Evolutionary conservation across 2,329 filamentous ascomycete species (phyloP).

Genomic region (Colletotrichum liaoningense): DNA sequence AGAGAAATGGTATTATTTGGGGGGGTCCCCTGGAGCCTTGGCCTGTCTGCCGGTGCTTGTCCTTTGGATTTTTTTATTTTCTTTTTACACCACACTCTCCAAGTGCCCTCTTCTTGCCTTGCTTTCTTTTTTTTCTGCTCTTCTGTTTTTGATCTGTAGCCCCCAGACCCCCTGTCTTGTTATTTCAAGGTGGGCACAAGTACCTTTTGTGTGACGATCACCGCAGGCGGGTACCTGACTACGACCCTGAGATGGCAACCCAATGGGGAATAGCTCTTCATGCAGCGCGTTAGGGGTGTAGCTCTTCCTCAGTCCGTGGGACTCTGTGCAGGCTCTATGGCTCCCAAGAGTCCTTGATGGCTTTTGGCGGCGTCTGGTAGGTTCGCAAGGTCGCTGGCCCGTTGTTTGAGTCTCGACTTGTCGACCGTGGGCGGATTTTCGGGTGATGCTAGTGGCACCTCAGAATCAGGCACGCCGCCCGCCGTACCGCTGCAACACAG

Average conservation of each 20-base stretch:
- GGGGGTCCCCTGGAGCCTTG: conserved; percentile 30
- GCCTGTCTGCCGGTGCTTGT: conserved; percentile 24
- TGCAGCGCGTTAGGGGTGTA: conserved; percentile 27
- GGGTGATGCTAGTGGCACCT: conserved; percentile 30
- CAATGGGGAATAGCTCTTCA: conserved; percentile 28
- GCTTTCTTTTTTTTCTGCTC: not conserved
- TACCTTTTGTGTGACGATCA: conserved; percentile 34
- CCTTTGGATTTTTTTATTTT: not conserved
- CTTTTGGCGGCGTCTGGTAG: conserved; percentile 30
- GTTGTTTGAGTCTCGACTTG: conserved; percentile 31
- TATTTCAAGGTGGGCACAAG: conserved; percentile 6
- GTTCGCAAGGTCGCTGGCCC: conserved; percentile 18
- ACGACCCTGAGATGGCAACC: conserved; percentile 15
- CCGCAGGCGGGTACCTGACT: conserved; percentile 34
- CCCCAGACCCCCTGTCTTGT: conserved; percentile 8
- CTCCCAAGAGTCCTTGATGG: not conserved
- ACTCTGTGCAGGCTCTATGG: conserved; percentile 4
- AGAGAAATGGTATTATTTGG: conserved; percentile 32
- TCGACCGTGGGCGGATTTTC: conserved; percentile 12
- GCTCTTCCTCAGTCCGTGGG: conserved; percentile 21
- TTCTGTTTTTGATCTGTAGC: conserved; percentile 15
- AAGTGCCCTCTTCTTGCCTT: not conserved
- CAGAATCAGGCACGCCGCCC: conserved; percentile 22
- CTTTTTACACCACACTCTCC: not conserved
- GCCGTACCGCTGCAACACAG: not conserved